Conservation (phyloP, 202 grass and related monocot genomes). For the Alloteropsis angusta region DNA sequence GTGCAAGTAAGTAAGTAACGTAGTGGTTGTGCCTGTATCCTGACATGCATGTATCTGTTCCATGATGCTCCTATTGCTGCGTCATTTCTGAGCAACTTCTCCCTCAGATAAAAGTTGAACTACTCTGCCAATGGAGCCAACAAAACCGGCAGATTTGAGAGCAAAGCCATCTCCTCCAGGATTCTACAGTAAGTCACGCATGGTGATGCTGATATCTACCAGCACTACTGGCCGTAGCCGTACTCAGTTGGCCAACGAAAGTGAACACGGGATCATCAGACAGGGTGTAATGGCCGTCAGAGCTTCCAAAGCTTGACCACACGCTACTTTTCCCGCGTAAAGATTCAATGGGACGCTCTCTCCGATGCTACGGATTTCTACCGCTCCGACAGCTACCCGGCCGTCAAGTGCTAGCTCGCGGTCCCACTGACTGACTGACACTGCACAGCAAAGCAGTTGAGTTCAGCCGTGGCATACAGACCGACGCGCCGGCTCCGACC, state of each 20-base stretch:
- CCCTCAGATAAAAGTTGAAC: background rate
- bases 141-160: background rate
- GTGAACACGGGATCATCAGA: background rate
- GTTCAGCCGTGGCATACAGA: background rate
- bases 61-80: background rate
- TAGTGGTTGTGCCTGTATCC: background rate
- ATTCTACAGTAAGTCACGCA: background rate
- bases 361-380: conserved; percentile 17
- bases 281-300: background rate
- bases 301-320: background rate
- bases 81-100: background rate
- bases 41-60: background rate
- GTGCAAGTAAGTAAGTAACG: background rate
- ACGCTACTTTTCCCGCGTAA: background rate
- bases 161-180: background rate
- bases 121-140: background rate
- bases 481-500: background rate
- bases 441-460: too few relatives aligned
- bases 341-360: background rate
- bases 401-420: background rate
- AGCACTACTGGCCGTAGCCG: background rate
- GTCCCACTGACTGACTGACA: too few relatives aligned
- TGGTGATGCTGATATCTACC: background rate
- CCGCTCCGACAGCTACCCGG: background rate
- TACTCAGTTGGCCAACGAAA: background rate